Percentiles rank a stretch among this genome's conserved stretches.
Conservation (phyloP, 192 early-diverging fungal genomes). For the Thamnidium elegans region DNA sequence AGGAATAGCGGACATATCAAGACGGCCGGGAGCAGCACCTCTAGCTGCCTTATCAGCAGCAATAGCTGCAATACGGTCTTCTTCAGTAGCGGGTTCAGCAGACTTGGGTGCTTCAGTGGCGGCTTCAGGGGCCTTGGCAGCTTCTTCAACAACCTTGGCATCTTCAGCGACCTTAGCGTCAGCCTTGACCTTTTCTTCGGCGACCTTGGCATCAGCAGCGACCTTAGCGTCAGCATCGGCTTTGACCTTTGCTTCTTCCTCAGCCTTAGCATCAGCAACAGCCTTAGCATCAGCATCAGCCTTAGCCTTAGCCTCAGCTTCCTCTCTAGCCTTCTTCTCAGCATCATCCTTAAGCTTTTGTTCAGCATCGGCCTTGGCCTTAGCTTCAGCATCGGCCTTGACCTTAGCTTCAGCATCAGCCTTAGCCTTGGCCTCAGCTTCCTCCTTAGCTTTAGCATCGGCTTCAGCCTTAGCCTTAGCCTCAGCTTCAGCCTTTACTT, state of each 20-base stretch:
- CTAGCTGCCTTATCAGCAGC: conserved; percentile 29
- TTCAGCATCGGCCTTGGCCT: background rate
- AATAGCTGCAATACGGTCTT: conserved; percentile 31
- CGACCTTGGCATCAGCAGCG: conserved; percentile 5
- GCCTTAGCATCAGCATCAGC: background rate
- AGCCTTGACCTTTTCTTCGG: conserved; percentile 11
- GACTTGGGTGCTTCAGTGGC: background rate
- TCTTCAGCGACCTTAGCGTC: conserved; percentile 31
- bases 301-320: conserved; percentile 8
- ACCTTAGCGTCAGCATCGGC: conserved; percentile 7
- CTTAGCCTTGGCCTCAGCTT: conserved; percentile 12
- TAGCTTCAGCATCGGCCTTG: conserved; percentile 23
- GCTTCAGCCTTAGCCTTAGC: conserved; percentile 14
- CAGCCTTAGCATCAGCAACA: conserved; percentile 6
- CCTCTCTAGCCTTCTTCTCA: conserved; percentile 23
- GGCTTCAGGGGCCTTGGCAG: conserved; percentile 19
- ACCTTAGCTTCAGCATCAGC: conserved; percentile 12
- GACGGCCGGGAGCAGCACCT: conserved; percentile 27
- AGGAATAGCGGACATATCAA: conserved; percentile 31
- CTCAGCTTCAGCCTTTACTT: conserved; percentile 19
- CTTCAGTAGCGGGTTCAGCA: conserved; percentile 1
- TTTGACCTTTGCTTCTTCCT: background rate
- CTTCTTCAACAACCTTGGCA: background rate
- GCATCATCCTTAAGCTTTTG: conserved; percentile 17
- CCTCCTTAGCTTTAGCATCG: conserved; percentile 19